phyloP scores from a whole-genome alignment of 2,329 filamentous ascomycete genomes.

The Hymenoscyphus repandus region DNA sequence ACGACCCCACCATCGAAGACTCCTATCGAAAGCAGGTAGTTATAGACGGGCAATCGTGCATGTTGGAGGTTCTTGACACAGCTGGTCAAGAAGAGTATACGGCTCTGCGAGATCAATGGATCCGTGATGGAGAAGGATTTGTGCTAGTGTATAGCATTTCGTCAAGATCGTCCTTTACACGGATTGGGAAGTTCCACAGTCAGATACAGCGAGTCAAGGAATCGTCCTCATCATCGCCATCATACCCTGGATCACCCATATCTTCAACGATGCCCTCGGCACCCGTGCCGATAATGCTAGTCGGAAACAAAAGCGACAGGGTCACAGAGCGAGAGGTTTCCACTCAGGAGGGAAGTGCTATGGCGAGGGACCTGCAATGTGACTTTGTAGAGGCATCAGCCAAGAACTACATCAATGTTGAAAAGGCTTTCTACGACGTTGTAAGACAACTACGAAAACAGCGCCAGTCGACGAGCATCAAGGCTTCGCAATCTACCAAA shows the following conservation, averaged over 20 bases:
- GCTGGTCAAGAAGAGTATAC: slow-evolving; percentile 99
- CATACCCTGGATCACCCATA: slow-evolving; percentile 71
- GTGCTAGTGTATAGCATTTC: slow-evolving; percentile 98
- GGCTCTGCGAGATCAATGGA: slow-evolving; percentile 95
- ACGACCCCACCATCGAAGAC: slow-evolving; percentile 84
- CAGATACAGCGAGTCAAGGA: slow-evolving; percentile 98
- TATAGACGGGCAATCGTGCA: slow-evolving; percentile 91
- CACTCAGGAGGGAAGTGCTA: slow-evolving; percentile 87
- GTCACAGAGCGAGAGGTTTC: slow-evolving; percentile 95
- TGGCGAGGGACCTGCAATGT: slow-evolving; percentile 88
- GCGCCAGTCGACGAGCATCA: slow-evolving; percentile 45
- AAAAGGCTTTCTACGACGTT: slow-evolving; percentile 98
- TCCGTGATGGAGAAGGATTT: slow-evolving; percentile 94
- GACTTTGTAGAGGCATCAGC: slow-evolving; percentile 96
- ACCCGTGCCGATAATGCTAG: slow-evolving; percentile 90
- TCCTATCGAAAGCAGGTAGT: slow-evolving; percentile 86
- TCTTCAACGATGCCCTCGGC: slow-evolving; percentile 45
- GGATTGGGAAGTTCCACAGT: slow-evolving; percentile 92
- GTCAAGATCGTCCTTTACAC: slow-evolving; percentile 87
- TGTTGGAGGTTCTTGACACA: slow-evolving; percentile 96
- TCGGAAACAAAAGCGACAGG: slow-evolving; percentile 97
- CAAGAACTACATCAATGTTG: slow-evolving; percentile 97
- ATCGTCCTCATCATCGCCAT: slow-evolving; percentile 70
- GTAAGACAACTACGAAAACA: slow-evolving; percentile 85
- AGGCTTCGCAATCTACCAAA: slow-evolving; percentile 13